Evolutionary conservation across 2,329 filamentous ascomycete species (phyloP).

Genomic region (Zymoseptoria ardabiliae): DNA sequence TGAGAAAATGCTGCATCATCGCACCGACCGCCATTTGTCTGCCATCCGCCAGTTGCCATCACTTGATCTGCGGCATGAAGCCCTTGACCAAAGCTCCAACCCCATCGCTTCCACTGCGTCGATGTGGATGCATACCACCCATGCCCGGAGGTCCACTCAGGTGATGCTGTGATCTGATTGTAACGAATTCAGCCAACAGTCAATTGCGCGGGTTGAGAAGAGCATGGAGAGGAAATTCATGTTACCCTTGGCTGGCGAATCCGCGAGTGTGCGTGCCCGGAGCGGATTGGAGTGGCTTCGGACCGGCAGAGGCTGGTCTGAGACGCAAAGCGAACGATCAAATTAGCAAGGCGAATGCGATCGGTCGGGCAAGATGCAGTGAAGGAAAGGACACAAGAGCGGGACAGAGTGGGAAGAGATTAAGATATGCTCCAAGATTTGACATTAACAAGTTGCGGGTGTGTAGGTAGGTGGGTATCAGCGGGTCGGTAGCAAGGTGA

Average conservation of each 20-base stretch:
- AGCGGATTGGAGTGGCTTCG: neutral
- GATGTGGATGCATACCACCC: neutral
- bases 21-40: neutral
- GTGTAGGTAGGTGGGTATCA: constrained; percentile 4
- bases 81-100: neutral
- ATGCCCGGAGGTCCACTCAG: neutral
- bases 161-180: neutral
- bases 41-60: neutral
- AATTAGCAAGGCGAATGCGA: constrained; percentile 2
- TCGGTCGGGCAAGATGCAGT: neutral
- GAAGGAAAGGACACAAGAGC: constrained; percentile 11
- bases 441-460: neutral
- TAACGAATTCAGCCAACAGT: neutral
- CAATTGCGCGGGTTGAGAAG: neutral
- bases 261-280: constrained; percentile 7
- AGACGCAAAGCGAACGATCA: neutral
- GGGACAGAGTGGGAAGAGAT: constrained; percentile 1
- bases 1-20: neutral
- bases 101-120: neutral
- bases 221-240: neutral
- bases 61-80: neutral
- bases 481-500: constrained; percentile 13
- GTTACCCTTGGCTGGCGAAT: constrained; percentile 9
- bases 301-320: neutral
- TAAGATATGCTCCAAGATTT: neutral